Percentiles rank a stretch among this genome's conserved stretches.
These are phyloP conservation scores for Hyaloscypha bicolor DNA, from an alignment of 495 filamentous ascomycete species.

Conservation along the genomic window DNA sequence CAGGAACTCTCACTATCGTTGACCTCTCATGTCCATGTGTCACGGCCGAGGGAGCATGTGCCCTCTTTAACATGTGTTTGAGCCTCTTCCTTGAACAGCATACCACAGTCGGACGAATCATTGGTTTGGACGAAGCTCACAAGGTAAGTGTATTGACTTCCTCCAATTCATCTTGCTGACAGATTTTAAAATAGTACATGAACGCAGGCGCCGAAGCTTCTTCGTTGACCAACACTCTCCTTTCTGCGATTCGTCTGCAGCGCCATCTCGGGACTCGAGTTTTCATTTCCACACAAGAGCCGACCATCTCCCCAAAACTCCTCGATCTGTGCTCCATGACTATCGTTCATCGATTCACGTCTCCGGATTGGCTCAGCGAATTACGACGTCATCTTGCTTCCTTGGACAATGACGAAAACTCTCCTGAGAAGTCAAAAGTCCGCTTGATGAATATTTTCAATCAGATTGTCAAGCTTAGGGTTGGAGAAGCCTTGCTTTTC, in stretches of 20 bases:
- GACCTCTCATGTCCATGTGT: constrained; percentile 77
- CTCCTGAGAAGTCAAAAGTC: background rate
- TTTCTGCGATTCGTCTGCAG: constrained; percentile 68
- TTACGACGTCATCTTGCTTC: constrained; percentile 66
- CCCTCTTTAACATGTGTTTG: constrained; percentile 69
- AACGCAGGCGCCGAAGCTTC: constrained; percentile 44
- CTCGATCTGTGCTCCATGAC: constrained; percentile 73
- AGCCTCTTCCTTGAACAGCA: constrained; percentile 59
- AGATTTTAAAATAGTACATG: constrained; percentile 41
- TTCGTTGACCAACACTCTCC: constrained; percentile 62
- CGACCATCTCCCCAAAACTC: constrained; percentile 68
- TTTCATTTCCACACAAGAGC: constrained; percentile 78
- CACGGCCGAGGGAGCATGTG: constrained; percentile 62
- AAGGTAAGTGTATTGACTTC: constrained; percentile 23
- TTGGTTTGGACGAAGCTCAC: constrained; percentile 44
- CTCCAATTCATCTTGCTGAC: background rate
- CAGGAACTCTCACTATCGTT: constrained; percentile 68
- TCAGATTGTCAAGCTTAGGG: constrained; percentile 57
- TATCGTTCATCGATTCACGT: constrained; percentile 74
- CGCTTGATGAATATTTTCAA: constrained; percentile 45
- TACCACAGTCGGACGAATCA: constrained; percentile 43
- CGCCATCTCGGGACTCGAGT: constrained; percentile 68
- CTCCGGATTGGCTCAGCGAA: constrained; percentile 66
- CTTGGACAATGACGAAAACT: constrained; percentile 14
- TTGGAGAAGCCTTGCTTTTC: constrained; percentile 70